These are phyloP conservation scores for Petasospora rhodanensis DNA, from an alignment of 1,139 yeast species.

Conservation along the genomic window DNA sequence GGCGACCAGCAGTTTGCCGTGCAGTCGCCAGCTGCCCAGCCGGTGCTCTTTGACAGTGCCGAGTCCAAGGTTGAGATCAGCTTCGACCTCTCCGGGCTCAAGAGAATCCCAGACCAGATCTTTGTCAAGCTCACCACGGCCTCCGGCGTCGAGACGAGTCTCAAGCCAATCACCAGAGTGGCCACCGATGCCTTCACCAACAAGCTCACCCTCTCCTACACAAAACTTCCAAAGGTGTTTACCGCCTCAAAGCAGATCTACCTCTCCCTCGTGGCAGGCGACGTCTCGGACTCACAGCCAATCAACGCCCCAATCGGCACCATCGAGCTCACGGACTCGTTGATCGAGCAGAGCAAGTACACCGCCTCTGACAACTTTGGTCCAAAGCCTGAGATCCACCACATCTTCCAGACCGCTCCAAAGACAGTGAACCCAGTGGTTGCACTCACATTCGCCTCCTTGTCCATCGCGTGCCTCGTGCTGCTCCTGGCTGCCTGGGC, in stretches of 20 bases:
- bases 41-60: constrained; percentile 15
- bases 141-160: constrained; percentile 22
- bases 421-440: constrained; percentile 49
- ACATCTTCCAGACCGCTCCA: constrained; percentile 57
- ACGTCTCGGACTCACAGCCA: constrained; percentile 11
- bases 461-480: constrained; percentile 37
- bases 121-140: constrained; percentile 18
- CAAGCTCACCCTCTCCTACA: constrained; percentile 27
- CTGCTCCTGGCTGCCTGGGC: constrained; percentile 47
- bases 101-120: constrained; percentile 22
- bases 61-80: constrained; percentile 16
- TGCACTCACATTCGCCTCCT: constrained; percentile 52
- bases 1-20: constrained; percentile 12
- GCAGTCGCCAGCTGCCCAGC: constrained; percentile 8
- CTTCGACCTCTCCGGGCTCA: constrained; percentile 17
- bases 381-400: constrained; percentile 62
- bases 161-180: constrained; percentile 20
- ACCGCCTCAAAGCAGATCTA: constrained; percentile 34
- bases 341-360: constrained; percentile 22
- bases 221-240: constrained; percentile 37
- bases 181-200: constrained; percentile 8
- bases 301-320: constrained; percentile 16
- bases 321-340: constrained; percentile 16
- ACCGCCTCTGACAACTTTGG: constrained; percentile 40
- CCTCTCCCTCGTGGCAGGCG: constrained; percentile 30